Evolutionary conservation across 768 basidiomycete genomes (phyloP).

Genomic region (Clavaria fumosa): DNA sequence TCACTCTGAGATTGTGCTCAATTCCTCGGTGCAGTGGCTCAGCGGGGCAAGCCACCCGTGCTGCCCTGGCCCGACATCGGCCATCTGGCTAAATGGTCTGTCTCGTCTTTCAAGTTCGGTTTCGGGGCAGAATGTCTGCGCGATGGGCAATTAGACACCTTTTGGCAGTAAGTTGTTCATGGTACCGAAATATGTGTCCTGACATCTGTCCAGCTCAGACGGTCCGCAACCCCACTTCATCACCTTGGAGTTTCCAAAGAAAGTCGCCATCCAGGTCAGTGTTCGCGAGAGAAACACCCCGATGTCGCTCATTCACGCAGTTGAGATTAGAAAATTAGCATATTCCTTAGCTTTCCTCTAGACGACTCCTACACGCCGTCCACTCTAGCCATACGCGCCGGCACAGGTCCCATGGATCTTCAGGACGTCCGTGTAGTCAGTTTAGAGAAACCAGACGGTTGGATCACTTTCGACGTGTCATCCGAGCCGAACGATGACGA

Average conservation of each 20-base stretch:
- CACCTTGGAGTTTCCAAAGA: slow-evolving; percentile 83
- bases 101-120: slow-evolving; percentile 92
- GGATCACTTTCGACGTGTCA: slow-evolving; percentile 79
- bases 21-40: too few species aligned
- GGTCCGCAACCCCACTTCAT: slow-evolving; percentile 97
- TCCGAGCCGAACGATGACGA: slow-evolving; percentile 68
- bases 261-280: slow-evolving; percentile 72
- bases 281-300: background rate
- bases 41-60: slow-evolving; percentile 30
- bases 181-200: background rate
- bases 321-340: slow-evolving; percentile 62
- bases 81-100: slow-evolving; percentile 83
- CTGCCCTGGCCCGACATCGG: slow-evolving; percentile 78
- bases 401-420: slow-evolving; percentile 80
- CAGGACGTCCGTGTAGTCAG: slow-evolving; percentile 82
- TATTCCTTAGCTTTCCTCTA: slow-evolving; percentile 61
- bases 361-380: slow-evolving; percentile 98
- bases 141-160: slow-evolving; percentile 81
- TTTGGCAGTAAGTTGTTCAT: slow-evolving; percentile 81
- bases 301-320: too few species aligned
- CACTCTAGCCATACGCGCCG: slow-evolving; percentile 78
- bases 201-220: slow-evolving; percentile 43
- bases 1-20: too few species aligned
- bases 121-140: slow-evolving; percentile 88
- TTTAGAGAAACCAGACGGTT: slow-evolving; percentile 85